phyloP scores from a whole-genome alignment of 108 stramenopile genomes.

The Schizochytrium sp. region DNA sequence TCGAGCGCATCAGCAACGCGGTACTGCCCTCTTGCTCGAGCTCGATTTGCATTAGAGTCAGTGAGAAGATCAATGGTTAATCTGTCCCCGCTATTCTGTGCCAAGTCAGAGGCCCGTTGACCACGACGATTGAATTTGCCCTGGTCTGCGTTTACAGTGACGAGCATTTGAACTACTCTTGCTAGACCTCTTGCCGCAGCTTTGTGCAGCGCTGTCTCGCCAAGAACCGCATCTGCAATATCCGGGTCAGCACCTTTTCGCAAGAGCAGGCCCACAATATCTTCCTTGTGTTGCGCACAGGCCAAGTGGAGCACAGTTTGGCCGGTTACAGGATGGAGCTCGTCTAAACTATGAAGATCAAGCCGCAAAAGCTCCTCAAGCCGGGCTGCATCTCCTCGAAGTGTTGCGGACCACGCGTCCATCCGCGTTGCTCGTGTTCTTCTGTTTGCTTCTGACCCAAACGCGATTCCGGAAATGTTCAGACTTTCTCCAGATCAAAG shows the following conservation, averaged over 20 bases:
- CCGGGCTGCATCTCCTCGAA: constrained; percentile 1
- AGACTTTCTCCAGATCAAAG: no score
- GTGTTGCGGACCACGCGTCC: constrained; percentile 37
- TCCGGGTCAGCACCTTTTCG: constrained; percentile 56
- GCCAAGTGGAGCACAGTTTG: constrained; percentile 44
- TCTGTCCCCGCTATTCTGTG: neutral
- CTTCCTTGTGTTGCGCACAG: constrained; percentile 6
- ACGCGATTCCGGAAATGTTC: no score
- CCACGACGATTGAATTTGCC: neutral
- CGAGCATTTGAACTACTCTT: constrained; percentile 38
- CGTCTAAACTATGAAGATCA: constrained; percentile 37
- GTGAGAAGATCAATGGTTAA: neutral
- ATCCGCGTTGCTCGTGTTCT: neutral
- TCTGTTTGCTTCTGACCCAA: no score
- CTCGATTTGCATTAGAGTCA: neutral
- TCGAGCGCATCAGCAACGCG: neutral
- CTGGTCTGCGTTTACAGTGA: constrained; percentile 9
- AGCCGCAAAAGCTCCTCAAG: neutral
- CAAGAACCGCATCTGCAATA: neutral
- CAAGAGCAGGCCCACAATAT: neutral
- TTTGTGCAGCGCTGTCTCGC: constrained; percentile 45
- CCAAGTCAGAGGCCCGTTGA: neutral
- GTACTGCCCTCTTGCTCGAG: neutral
- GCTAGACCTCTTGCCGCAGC: constrained; percentile 4
- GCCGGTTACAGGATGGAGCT: neutral